Evolutionary conservation across 75 land plant genomes (phyloP).

Genomic region (Pseudotsuga menziesii): DNA sequence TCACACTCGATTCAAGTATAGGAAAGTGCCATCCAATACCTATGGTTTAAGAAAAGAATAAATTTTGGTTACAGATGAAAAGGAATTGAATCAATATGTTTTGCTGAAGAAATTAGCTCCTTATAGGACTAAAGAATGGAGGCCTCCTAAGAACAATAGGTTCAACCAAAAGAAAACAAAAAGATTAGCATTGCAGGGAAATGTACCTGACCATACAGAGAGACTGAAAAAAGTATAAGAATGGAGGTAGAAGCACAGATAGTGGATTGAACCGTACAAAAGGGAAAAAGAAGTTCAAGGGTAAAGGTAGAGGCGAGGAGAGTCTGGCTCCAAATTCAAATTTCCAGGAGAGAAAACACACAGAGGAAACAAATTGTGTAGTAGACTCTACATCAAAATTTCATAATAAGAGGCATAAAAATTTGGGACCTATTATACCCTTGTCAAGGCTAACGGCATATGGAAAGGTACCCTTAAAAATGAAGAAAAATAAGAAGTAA

Average conservation of each 20-base stretch:
- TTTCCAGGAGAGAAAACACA: background rate
- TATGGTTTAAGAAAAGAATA: slow-evolving; percentile 68
- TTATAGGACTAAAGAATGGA: slow-evolving; percentile 77
- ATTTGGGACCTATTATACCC: slow-evolving; percentile 35
- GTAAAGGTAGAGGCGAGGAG: background rate
- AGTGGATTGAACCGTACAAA: background rate
- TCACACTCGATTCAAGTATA: slow-evolving; percentile 87
- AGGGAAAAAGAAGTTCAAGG: background rate
- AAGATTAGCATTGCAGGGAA: slow-evolving; percentile 26
- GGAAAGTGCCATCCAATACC: slow-evolving; percentile 49
- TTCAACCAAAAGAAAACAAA: slow-evolving; percentile 42
- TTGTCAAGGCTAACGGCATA: slow-evolving; percentile 51
- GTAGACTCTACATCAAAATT: slow-evolving; percentile 7
- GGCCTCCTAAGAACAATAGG: slow-evolving; percentile 39
- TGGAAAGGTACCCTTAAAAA: slow-evolving; percentile 34
- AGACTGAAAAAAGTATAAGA: slow-evolving; percentile 8
- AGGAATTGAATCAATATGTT: slow-evolving; percentile 92
- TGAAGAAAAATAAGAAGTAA: slow-evolving; percentile 13
- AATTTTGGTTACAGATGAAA: slow-evolving; percentile 67
- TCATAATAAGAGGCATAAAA: slow-evolving; percentile 32
- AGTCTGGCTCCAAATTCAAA: background rate
- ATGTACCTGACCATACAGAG: slow-evolving; percentile 11
- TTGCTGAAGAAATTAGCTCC: slow-evolving; percentile 89
- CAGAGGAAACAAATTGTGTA: slow-evolving; percentile 9
- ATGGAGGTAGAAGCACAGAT: background rate